Percentiles rank a stretch among this genome's conserved stretches.
These are phyloP conservation scores for Saccharomycopsis fermentans DNA, from an alignment of 805 yeast species.

Conservation along the genomic window DNA sequence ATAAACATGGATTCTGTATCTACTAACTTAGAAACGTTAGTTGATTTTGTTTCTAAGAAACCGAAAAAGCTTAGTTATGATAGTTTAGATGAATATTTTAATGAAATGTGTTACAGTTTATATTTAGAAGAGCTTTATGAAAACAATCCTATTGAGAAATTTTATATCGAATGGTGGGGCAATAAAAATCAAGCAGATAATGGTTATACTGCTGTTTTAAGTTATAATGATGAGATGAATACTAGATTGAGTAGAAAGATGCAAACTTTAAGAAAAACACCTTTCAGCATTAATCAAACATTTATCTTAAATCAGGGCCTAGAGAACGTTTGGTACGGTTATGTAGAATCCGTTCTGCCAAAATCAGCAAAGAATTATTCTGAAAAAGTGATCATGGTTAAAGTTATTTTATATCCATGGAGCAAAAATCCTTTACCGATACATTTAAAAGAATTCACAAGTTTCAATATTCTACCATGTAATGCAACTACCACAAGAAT, in stretches of 20 bases:
- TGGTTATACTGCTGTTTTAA: slow-evolving; percentile 26
- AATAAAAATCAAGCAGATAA: neutral
- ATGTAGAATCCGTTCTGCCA: slow-evolving; percentile 35
- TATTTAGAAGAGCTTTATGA: slow-evolving; percentile 52
- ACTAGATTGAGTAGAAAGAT: slow-evolving; percentile 40
- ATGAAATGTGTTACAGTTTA: slow-evolving; percentile 50
- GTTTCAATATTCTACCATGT: slow-evolving; percentile 42
- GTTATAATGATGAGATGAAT: slow-evolving; percentile 38
- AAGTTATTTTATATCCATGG: slow-evolving; percentile 50
- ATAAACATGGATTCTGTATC: slow-evolving; percentile 21
- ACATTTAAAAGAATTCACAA: slow-evolving; percentile 24
- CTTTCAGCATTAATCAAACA: slow-evolving; percentile 50
- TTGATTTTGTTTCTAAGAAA: slow-evolving; percentile 23
- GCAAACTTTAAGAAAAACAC: slow-evolving; percentile 38
- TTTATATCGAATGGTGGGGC: slow-evolving; percentile 43
- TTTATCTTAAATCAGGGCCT: slow-evolving; percentile 41
- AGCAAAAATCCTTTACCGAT: slow-evolving; percentile 41
- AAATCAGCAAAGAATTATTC: slow-evolving; percentile 24
- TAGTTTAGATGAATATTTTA: slow-evolving; percentile 40
- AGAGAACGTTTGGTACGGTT: slow-evolving; percentile 53
- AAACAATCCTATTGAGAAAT: slow-evolving; percentile 36
- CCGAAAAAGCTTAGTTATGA: slow-evolving; percentile 39
- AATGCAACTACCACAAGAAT: slow-evolving; percentile 55
- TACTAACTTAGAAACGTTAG: slow-evolving; percentile 26
- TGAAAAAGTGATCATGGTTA: slow-evolving; percentile 30